Evolutionary conservation across 805 yeast species (phyloP).

Genomic region (Metschnikowia peoriensis): DNA sequence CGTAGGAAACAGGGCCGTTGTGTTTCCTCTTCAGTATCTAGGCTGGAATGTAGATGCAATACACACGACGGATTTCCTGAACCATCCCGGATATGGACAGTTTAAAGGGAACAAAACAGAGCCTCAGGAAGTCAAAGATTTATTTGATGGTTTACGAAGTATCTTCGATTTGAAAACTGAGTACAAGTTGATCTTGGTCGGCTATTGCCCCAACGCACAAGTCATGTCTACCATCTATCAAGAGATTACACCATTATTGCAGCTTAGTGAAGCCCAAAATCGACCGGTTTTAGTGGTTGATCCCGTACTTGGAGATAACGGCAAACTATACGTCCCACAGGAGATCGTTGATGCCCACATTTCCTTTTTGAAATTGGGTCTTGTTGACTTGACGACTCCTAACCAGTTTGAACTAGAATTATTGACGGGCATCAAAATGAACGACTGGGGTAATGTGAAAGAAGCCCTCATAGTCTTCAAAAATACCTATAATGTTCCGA

Average conservation of each 20-base stretch:
- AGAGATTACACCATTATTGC: constrained; percentile 36
- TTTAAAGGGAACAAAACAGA: constrained; percentile 31
- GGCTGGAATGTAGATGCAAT: constrained; percentile 22
- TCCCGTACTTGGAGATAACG: constrained; percentile 93
- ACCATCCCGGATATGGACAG: constrained; percentile 21
- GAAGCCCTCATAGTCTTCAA: constrained; percentile 43
- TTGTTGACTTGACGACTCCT: constrained; percentile 72
- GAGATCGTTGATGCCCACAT: constrained; percentile 53
- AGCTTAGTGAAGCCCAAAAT: constrained; percentile 25
- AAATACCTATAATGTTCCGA: constrained; percentile 43
- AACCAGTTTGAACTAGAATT: constrained; percentile 87
- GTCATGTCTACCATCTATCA: constrained; percentile 51
- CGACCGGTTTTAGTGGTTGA: constrained; percentile 67
- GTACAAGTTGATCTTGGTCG: constrained; percentile 72
- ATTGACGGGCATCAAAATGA: constrained; percentile 49
- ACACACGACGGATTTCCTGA: constrained; percentile 20
- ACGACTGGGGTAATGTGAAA: constrained; percentile 34
- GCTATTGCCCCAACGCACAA: constrained; percentile 66
- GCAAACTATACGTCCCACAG: constrained; percentile 69
- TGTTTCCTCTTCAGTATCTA: constrained; percentile 17
- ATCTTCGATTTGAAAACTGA: constrained; percentile 36
- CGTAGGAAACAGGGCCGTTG: constrained; percentile 20
- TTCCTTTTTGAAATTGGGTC: constrained; percentile 49
- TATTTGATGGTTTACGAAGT: constrained; percentile 55
- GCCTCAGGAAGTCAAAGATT: constrained; percentile 44